Base-by-base conservation (phyloP, 257 asterid genomes). In the Nicotiana otophora region DNA sequence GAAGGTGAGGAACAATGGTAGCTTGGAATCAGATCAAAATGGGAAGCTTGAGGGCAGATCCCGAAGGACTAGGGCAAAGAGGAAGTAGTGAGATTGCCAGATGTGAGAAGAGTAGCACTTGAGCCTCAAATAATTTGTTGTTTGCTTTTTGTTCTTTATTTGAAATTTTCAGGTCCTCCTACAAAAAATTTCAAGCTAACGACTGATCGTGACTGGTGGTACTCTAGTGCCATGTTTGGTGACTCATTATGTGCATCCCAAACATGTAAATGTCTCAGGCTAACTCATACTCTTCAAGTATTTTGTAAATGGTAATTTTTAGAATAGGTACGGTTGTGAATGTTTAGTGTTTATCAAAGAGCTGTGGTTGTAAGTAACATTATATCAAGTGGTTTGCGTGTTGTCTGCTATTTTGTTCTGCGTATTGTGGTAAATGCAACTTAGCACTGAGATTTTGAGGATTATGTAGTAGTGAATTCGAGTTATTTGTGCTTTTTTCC, bases 1-100 rank as follows among this genome's bases (percentile, higher is more conserved):
- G 33, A 88, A 81, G n/a, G 81, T 62, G 39, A 87, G 86, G 79
- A 84, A 85, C 74, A 88, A 77, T 81, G 86, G 82, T 31, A 72
- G 63, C 42, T 83, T 83, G 75, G 86, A 67, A 42, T 53, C 80
- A 17, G 89, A 86, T 86, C 63, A 30, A 23, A 85, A 82, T 26
- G 86, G 84, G 77, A 81, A 85, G 69, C 28, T 31, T 19, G 78
- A 55, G n/a, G 42, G 42, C 5, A 54, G 63, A 51, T 26, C 80
- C 62, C 62, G 46, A 26, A 74, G 80, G 53, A 74, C 63, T 26
- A 74, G 80, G 62, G 39, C 80, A 48, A 74, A 34, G 28, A 74
- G 79, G 42, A 74, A 14, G 39, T 74, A 74, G 39, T 74, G 79
- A 74, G 20, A 23, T 48, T 26, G 23, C 42, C 30, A 26, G 14